Percentiles rank a stretch among this genome's conserved stretches.
Conservation (phyloP, 2,329 filamentous ascomycete genomes). For the Dothidotthia symphoricarpi region DNA sequence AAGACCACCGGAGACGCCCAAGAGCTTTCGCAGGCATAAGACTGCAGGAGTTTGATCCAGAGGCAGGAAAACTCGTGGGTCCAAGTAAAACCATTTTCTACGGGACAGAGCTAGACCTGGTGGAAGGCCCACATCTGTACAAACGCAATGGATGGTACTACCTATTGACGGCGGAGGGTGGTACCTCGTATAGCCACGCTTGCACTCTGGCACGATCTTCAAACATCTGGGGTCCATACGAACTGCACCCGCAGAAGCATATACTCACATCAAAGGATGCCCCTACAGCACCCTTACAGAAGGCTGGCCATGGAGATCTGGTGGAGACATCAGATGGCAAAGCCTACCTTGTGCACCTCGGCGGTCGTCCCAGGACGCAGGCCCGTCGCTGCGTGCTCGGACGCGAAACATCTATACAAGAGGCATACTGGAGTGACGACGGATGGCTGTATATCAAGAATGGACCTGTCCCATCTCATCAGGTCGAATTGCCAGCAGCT, state of each 20-base stretch:
- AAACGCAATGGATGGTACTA: slow-evolving; percentile 40
- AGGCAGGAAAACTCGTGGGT: slow-evolving; percentile 53
- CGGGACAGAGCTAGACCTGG: slow-evolving; percentile 53
- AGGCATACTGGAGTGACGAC: slow-evolving; percentile 59
- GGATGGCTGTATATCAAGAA: slow-evolving; percentile 64
- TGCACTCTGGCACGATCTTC: slow-evolving; percentile 42
- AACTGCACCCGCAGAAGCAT: slow-evolving; percentile 42
- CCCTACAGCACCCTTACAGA: slow-evolving; percentile 31
- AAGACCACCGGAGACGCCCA: slow-evolving; percentile 36
- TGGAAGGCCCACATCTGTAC: slow-evolving; percentile 41
- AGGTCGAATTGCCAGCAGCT: slow-evolving; percentile 30
- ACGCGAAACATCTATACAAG: slow-evolving; percentile 51
- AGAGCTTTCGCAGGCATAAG: slow-evolving; percentile 56
- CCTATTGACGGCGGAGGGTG: slow-evolving; percentile 40
- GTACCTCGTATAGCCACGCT: slow-evolving; percentile 43
- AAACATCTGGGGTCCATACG: slow-evolving; percentile 45
- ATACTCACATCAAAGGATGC: slow-evolving; percentile 45
- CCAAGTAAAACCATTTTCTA: slow-evolving; percentile 54
- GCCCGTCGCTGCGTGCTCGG: slow-evolving; percentile 37
- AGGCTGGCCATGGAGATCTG: slow-evolving; percentile 41
- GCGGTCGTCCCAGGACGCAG: slow-evolving; percentile 36
- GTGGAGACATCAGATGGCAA: slow-evolving; percentile 37
- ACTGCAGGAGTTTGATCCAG: slow-evolving; percentile 58
- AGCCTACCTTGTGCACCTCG: slow-evolving; percentile 37
- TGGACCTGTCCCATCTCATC: slow-evolving; percentile 50